Evolutionary conservation across 306 rosid genomes (phyloP).

Genomic region (Cucumis sativus): Cucumber_9930_V3 NC_026655.2:5630001-5630500

Average conservation of each 20-base stretch:
- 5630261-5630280: background rate
- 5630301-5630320: too few species aligned
- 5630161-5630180: background rate
- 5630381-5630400: background rate
- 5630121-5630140: background rate
- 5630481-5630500: background rate
- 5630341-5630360: too few species aligned
- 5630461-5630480: background rate
- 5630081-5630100: too few species aligned
- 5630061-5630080: background rate
- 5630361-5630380: too few species aligned
- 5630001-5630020: background rate
- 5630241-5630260: too few species aligned
- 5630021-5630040: too few species aligned
- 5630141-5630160: background rate
- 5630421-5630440: background rate
- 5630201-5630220: background rate
- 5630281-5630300: background rate
- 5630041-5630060: too few species aligned
- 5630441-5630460: background rate
- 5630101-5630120: background rate
- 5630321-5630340: too few species aligned
- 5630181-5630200: background rate
- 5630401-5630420: background rate
- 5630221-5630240: background rate